Evolutionary conservation across 176 grass and related monocot species (phyloP), one percentile per base, ranked within the genome.

Genomic region (Bonia amplexicaulis): DNA sequence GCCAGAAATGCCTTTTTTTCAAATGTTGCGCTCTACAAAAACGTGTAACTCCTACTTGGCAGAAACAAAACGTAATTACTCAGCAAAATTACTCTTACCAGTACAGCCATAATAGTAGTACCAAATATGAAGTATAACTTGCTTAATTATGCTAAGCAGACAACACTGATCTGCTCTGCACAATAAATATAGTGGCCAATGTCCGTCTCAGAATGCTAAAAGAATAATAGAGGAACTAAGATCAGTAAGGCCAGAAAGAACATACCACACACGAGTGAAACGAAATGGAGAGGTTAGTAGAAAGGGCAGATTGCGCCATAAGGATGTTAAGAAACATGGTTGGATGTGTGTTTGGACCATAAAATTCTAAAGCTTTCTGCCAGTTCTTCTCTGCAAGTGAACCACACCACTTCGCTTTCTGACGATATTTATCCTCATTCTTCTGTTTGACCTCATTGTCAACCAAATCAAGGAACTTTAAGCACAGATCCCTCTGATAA

Each of bases 291-390:
- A 98, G 79, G 71, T 80, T 88, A 72, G 82, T 76, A 61, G 73
- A 85, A 80, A 99, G 86, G 76, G 88, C 61, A 67, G 93, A 96
- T 65, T 89, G 91, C 0, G 94, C 93, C 96, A 94, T 90, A 69
- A 99, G 80, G 37, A 96, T 96, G 76, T 92, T 99, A 64, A 99
- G 77, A 76, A 93, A 96, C 96, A 99, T 99, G 80, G 74, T 85
- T 78, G 91, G 74, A 87, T 99, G 92, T 31, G 88, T 95, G 82
- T 94, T 96, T 1, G 93, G 91, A 71, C 93, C 88, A 88, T 99
- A 99, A 80, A 94, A 96, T 74, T 92, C 87, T 71, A 88, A 85
- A 42, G 93, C 84, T 82, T 92, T 96, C 48, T 92, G 84, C 89
- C 91, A 99, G 73, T 89, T 95, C 78, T 99, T 99, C 53, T 99